Base-by-base conservation (phyloP, 805 yeast genomes). In the Saturnispora silvae region DNA sequence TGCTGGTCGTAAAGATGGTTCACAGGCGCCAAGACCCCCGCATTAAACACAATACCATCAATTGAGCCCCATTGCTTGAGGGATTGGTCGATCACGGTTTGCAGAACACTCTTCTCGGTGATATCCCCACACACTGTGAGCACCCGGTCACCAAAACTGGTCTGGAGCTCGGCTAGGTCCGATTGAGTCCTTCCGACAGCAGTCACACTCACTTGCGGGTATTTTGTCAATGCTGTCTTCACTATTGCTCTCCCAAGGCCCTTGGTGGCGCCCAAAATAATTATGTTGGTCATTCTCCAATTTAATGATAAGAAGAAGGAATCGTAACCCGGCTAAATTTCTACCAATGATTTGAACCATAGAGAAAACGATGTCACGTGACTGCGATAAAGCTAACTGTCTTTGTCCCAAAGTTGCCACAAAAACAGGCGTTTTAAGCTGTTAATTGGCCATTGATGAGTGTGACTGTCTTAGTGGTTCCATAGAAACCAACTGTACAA, bases 221-320 rank as follows among this genome's bases (percentile, higher is more conserved):
- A 48, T 3, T 59, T 37, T 3, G 55, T 33, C 1, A 86, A 58
- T 15, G 72, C 57, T 13, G 62, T 49, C 27, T 70, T 67, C 3
- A 79, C 84, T 46, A 81, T 75, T 1, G 86, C 69, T n/a, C 67
- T 70, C 3, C 98, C 98, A 50, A 89, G 79, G 4, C 96, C 94
- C 53, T 72, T 68, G 2, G 84, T 76, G 5, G 75, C 78, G 26
- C 84, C 82, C 1, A 82, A 76, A 2, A 77, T 67, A 11, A 70
- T 51, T 9, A 67, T 64, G 23, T 42, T 35, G 16, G 32, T 38
- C 4, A n/a, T 27, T 8, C 20, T 19, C 9, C 11, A 9, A 9
- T n/a, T 8, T 24, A 14, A 33, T 13, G 28, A n/a, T 15, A n/a
- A 15, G 5, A 7, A 15, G 10, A 20, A 22, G 1, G 10, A 22